phyloP scores from a whole-genome alignment of 78 protist genomes.

The Speleostelium caveatum region DNA sequence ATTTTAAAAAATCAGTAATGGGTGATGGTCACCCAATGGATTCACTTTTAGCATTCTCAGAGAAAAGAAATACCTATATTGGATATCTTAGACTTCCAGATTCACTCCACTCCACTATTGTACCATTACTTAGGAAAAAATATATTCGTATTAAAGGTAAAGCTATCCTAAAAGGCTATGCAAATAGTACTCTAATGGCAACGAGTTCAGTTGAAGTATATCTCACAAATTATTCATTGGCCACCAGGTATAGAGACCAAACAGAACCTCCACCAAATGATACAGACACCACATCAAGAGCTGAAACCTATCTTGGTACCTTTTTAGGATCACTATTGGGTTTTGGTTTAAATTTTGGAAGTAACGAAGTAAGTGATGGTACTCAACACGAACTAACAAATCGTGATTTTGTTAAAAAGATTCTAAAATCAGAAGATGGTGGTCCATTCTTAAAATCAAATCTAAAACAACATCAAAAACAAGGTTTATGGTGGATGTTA shows the following conservation, averaged over 20 bases:
- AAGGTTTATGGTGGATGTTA: slow-evolving; percentile 74
- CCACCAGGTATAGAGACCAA: neutral
- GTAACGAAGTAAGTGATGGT: neutral
- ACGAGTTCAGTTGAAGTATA: neutral
- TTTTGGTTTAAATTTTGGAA: neutral
- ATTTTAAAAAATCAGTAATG: neutral
- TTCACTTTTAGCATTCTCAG: neutral
- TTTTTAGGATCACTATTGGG: neutral
- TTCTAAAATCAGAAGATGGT: neutral
- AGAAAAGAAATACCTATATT: neutral
- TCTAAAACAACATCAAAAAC: slow-evolving; percentile 34
- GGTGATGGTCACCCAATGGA: neutral
- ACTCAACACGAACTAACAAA: neutral
- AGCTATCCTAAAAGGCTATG: neutral
- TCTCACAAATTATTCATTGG: neutral
- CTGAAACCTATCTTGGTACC: neutral
- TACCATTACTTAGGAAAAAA: slow-evolving; percentile 13
- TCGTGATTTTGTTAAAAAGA: slow-evolving; percentile 8
- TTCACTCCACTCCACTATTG: neutral
- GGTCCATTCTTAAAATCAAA: neutral
- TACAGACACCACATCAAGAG: neutral
- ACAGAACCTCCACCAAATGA: neutral
- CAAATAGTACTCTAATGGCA: neutral
- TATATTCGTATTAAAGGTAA: slow-evolving; percentile 10
- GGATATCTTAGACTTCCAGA: neutral